phyloP scores from a whole-genome alignment of 306 rosid species.

The Fragaria vesca region DNA sequence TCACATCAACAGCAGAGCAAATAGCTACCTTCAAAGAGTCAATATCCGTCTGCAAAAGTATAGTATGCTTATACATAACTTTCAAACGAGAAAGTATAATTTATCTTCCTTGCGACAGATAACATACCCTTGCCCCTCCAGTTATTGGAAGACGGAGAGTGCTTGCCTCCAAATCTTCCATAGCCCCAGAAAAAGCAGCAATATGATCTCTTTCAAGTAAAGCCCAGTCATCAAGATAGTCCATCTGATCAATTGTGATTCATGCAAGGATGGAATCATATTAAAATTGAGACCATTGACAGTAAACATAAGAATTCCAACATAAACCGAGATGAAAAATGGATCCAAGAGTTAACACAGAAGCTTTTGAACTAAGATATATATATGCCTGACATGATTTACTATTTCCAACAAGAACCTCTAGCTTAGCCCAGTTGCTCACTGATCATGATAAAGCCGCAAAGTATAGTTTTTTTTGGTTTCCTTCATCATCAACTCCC shows the following conservation, averaged over 20 bases:
- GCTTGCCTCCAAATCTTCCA: constrained; percentile 88
- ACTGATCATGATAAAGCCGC: not conserved
- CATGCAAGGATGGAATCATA: constrained; percentile 21
- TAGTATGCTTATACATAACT: constrained; percentile 16
- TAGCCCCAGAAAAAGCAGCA: constrained; percentile 76
- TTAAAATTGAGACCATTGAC: not conserved
- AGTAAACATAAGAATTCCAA: not conserved
- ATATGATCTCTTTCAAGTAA: constrained; percentile 70
- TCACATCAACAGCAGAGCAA: constrained; percentile 84
- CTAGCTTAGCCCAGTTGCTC: not conserved
- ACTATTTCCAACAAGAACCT: not conserved
- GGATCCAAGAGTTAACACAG: not conserved
- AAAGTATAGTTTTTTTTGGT: not conserved
- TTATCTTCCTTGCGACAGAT: constrained; percentile 10
- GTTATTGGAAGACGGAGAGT: constrained; percentile 91
- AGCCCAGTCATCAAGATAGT: constrained; percentile 83
- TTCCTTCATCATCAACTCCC: constrained; percentile 6
- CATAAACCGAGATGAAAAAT: not conserved
- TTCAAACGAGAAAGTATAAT: constrained; percentile 16
- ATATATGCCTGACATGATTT: not conserved
- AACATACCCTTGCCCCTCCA: constrained; percentile 81
- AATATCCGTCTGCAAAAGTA: constrained; percentile 68
- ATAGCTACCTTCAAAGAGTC: constrained; percentile 80
- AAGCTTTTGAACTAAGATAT: constrained; percentile 7
- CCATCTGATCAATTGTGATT: constrained; percentile 57